Conservation (phyloP, 129 eudicot genomes). For the Tagetes patula region DNA sequence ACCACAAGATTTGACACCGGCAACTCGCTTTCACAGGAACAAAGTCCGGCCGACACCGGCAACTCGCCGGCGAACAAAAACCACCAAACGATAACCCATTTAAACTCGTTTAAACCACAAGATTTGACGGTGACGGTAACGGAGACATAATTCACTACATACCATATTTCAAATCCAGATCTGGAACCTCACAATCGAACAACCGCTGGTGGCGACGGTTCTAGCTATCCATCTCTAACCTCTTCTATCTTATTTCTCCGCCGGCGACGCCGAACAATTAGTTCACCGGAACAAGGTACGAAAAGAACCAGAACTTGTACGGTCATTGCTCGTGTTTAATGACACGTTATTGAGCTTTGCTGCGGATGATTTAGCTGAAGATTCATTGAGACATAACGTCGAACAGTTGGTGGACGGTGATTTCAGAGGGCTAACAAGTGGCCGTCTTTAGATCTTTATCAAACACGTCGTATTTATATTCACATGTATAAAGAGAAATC, state of each 20-base stretch:
- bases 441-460: constrained; percentile 49
- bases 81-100: no score
- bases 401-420: constrained; percentile 66
- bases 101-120: no score
- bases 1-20: no score
- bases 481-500: background rate
- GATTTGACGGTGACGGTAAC: no score
- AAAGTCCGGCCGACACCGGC: no score
- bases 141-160: no score
- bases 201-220: no score
- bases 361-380: constrained; percentile 55
- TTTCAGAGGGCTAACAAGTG: constrained; percentile 34
- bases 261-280: background rate
- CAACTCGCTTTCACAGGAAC: no score
- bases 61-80: no score
- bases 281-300: constrained; percentile 4
- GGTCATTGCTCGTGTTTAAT: constrained; percentile 44
- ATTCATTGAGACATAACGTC: constrained; percentile 53
- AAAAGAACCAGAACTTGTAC: background rate
- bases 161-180: no score
- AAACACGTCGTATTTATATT: constrained; percentile 41
- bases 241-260: constrained; percentile 17
- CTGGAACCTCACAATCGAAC: no score
- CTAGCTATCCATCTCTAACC: no score
- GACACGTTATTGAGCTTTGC: constrained; percentile 62